Percentiles rank a stretch among this genome's conserved stretches.
Evolutionary conservation across 495 filamentous ascomycete species (phyloP).

Genomic region (Daldinia childiae): DNA sequence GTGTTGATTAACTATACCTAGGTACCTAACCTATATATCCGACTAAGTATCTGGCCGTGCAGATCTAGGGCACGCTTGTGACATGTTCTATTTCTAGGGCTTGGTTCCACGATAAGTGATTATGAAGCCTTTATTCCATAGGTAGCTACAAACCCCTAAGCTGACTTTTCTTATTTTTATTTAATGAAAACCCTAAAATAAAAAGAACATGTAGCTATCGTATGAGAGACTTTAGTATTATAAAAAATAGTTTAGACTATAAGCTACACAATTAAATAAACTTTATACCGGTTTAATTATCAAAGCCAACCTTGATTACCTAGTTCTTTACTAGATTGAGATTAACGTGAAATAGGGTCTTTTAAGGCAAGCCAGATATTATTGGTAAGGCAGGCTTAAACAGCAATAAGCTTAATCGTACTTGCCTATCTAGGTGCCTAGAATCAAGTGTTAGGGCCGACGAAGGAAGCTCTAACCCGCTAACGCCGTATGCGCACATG

Average conservation of each 20-base stretch:
- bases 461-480: neutral
- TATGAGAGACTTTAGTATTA: too few species aligned
- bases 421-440: neutral
- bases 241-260: too few species aligned
- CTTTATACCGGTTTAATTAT: neutral
- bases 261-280: too few species aligned
- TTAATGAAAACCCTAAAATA: too few species aligned
- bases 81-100: neutral
- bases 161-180: neutral
- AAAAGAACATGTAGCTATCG: too few species aligned
- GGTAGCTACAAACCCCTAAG: neutral
- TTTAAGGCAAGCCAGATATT: neutral
- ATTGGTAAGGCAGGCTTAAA: neutral
- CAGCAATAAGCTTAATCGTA: conserved; percentile 29
- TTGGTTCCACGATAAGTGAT: neutral
- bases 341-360: neutral
- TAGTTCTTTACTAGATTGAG: conserved; percentile 3
- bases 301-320: neutral
- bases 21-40: too few species aligned
- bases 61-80: conserved; percentile 20
- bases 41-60: conserved; percentile 15
- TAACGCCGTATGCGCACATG: conserved; percentile 2
- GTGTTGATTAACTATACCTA: conserved; percentile 24
- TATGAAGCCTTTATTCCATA: neutral
- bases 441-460: neutral